phyloP scores from a whole-genome alignment of 2,329 filamentous ascomycete species.

The Xylariaceae sp. region DNA sequence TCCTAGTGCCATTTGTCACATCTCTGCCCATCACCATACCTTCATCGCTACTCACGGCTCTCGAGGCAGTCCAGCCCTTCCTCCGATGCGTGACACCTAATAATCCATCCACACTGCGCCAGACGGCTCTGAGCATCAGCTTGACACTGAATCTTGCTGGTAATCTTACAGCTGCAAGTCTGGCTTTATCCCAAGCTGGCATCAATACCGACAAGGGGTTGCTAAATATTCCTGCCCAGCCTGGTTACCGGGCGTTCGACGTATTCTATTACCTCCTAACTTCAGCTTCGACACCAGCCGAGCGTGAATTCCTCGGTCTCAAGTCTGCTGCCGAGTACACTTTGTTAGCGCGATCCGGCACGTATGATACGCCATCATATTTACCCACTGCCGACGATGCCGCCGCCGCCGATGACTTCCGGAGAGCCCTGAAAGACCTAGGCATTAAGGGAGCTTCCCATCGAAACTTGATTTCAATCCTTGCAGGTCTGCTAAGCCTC shows the following conservation, averaged over 20 bases:
- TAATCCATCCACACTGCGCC: slow-evolving; percentile 77
- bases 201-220: slow-evolving; percentile 80
- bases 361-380: slow-evolving; percentile 80
- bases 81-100: slow-evolving; percentile 79
- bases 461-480: slow-evolving; percentile 74
- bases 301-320: slow-evolving; percentile 81
- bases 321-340: slow-evolving; percentile 71
- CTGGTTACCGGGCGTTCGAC: slow-evolving; percentile 88
- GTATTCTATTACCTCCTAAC: slow-evolving; percentile 97
- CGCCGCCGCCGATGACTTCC: slow-evolving; percentile 89
- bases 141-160: slow-evolving; percentile 78
- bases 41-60: slow-evolving; percentile 65
- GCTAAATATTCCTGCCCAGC: slow-evolving; percentile 69
- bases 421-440: slow-evolving; percentile 78
- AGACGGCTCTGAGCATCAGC: slow-evolving; percentile 73
- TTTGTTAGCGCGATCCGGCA: slow-evolving; percentile 75
- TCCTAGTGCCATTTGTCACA: slow-evolving; percentile 74
- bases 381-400: slow-evolving; percentile 88
- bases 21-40: slow-evolving; percentile 77
- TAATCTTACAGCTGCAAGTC: slow-evolving; percentile 65
- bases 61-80: slow-evolving; percentile 81
- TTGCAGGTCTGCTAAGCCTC: slow-evolving; percentile 83
- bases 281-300: slow-evolving; percentile 80
- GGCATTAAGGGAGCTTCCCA: slow-evolving; percentile 85
- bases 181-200: slow-evolving; percentile 79